Evolutionary conservation across 2,329 filamentous ascomycete species (phyloP).

Genomic region (Claviceps sp.): DNA sequence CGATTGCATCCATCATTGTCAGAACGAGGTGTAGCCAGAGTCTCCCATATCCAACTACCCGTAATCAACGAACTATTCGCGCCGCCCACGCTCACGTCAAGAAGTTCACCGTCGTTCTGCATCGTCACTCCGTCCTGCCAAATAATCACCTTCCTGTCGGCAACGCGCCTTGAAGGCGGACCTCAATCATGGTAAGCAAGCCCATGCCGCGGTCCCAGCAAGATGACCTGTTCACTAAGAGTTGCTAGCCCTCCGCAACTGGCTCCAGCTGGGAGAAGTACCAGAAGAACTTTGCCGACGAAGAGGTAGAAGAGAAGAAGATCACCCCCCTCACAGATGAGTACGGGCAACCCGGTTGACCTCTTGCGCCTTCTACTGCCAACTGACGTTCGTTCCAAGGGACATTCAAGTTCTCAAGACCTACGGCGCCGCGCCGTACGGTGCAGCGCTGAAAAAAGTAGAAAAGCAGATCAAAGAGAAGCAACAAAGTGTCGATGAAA

Average conservation of each 20-base stretch:
- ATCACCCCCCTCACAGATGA: slow-evolving; percentile 94
- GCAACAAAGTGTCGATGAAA: slow-evolving; percentile 95
- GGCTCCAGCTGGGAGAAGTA: slow-evolving; percentile 98
- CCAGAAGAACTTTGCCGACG: slow-evolving; percentile 90
- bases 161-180: slow-evolving; percentile 15
- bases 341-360: slow-evolving; percentile 39
- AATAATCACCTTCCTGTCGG: slow-evolving; percentile 3
- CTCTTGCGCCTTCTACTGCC: not conserved
- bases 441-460: slow-evolving; percentile 84
- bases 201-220: not conserved
- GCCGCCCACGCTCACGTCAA: not conserved
- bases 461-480: slow-evolving; percentile 99
- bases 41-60: slow-evolving; percentile 1
- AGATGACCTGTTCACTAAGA: slow-evolving; percentile 12
- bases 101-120: too few relatives aligned
- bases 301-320: slow-evolving; percentile 98
- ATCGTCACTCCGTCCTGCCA: not conserved
- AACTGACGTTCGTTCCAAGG: slow-evolving; percentile 34
- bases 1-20: too few relatives aligned
- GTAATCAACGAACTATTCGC: not conserved
- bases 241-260: slow-evolving; percentile 74
- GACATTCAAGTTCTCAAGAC: slow-evolving; percentile 99
- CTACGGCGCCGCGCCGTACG: slow-evolving; percentile 93
- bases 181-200: slow-evolving; percentile 28
- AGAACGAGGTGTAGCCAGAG: not conserved